phyloP scores from a whole-genome alignment of 2,329 filamentous ascomycete genomes.

The Trichocomaceae sp. region DNA sequence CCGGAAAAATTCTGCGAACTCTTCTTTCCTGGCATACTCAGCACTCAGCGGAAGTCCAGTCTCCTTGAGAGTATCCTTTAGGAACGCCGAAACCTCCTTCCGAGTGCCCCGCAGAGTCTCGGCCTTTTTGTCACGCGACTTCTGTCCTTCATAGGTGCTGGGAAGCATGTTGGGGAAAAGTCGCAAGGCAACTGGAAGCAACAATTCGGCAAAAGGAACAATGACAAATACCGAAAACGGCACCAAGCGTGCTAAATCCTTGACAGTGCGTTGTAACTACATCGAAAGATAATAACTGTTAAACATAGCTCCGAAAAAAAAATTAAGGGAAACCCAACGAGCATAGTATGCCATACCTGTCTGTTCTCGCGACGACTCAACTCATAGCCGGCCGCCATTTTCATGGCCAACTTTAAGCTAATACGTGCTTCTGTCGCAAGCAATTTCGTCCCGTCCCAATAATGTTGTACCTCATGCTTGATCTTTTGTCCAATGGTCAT shows the following conservation, averaged over 20 bases:
- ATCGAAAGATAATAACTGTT: background rate
- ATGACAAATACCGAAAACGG: constrained; percentile 97
- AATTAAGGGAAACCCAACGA: background rate
- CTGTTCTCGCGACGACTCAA: constrained; percentile 87
- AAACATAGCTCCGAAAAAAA: background rate
- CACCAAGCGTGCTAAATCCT: constrained; percentile 84
- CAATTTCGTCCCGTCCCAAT: constrained; percentile 98
- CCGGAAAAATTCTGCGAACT: constrained; percentile 94
- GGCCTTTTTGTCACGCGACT: constrained; percentile 83
- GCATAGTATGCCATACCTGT: constrained; percentile 53
- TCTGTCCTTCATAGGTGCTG: constrained; percentile 91
- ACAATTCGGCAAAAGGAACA: constrained; percentile 88
- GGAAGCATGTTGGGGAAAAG: constrained; percentile 96
- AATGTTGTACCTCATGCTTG: constrained; percentile 88
- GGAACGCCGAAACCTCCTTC: constrained; percentile 87
- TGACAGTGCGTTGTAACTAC: constrained; percentile 77
- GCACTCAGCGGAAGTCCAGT: constrained; percentile 84
- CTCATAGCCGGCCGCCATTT: constrained; percentile 98
- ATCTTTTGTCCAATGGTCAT: constrained; percentile 85
- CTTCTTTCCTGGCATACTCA: constrained; percentile 79
- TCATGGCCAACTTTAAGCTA: constrained; percentile 81
- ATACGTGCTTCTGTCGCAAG: constrained; percentile 88
- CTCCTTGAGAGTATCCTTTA: constrained; percentile 82
- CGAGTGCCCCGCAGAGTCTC: constrained; percentile 72
- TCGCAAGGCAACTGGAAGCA: constrained; percentile 84